Evolutionary conservation across 148 eudicot genomes (phyloP).

Genomic region (Rhododendron simsii): DNA sequence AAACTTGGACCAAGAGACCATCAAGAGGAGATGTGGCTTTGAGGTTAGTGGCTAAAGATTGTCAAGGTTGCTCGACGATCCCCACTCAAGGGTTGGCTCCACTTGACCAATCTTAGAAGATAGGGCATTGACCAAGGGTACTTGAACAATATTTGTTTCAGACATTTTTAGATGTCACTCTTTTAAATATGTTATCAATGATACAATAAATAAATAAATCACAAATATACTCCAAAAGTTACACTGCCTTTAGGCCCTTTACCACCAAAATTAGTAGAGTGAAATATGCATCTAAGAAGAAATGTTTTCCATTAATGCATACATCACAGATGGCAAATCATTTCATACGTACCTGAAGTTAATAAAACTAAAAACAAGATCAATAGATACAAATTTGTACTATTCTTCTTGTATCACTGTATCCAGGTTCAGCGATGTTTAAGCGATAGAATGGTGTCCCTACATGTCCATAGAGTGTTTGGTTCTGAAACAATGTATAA

Average conservation of each 20-base stretch:
- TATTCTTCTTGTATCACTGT: background rate
- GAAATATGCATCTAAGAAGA: background rate
- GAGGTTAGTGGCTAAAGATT: background rate
- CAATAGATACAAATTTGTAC: background rate
- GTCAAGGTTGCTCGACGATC: background rate
- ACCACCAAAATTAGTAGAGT: background rate
- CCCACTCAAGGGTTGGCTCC: background rate
- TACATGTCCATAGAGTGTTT: background rate
- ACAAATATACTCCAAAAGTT: background rate
- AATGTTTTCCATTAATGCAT: background rate
- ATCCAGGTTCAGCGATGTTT: background rate
- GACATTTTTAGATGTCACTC: background rate
- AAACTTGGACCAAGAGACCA: background rate
- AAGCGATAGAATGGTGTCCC: background rate
- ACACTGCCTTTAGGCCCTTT: background rate
- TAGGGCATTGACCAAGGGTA: background rate
- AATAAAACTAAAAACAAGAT: background rate
- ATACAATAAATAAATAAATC: background rate
- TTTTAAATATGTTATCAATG: background rate
- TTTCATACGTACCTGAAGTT: background rate
- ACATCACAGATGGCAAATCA: background rate
- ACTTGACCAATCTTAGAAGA: background rate
- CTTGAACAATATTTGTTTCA: background rate
- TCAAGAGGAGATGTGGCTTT: background rate
- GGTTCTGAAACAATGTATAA: background rate